Base-by-base conservation (phyloP, 2,329 filamentous ascomycete genomes). In the Colletotrichum orchidophilum region DNA sequence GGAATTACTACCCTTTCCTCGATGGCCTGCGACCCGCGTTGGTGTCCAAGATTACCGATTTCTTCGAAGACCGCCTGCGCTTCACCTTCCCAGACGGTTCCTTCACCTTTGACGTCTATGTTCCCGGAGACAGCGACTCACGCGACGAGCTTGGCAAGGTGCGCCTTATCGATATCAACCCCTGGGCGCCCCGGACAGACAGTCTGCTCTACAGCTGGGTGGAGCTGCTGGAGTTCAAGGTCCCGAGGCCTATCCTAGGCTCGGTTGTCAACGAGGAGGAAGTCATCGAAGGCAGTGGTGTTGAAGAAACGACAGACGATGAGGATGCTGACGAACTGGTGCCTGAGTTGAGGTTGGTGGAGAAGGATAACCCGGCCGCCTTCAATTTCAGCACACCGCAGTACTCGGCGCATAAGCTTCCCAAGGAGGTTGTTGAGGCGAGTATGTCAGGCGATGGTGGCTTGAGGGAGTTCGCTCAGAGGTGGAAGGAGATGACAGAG, bases 391-490 rank as follows among this genome's bases (percentile, higher is more conserved):
- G 89, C 74, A 93, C 93, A 5, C 90, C 94, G 1, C 93, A 96
- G 77, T 98, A 97, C 81, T 97, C 95, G 73, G 96, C 96, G 3
- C 96, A 98, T 79, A 99, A 98, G 82, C 83, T 99, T 75, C 96
- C 96, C 0, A 95, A 92, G 80, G 96, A 99, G 76, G 94, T 98
- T 2, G 95, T 98, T 3, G 90, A 92, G 75, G 91, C 91, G 24
- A 88, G 90, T 74, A 77, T 88, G 74, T 87, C 87, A 1, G 93
- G 93, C 3, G 90, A 93, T 66, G 93, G 93, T 3, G 93, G 92
- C 0, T 87, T 98, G 83, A 87, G 92, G 72, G 95, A 97, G 81
- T 95, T 96, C 82, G 90, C 93, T 72, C 87, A 87, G 74, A 88
- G 92, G 78, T 96, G 93, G 94, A 91, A 90, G 77, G 87, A 91